Evolutionary conservation across 257 asterid genomes (phyloP).

Genomic region (Solanum bulbocastanum): DNA sequence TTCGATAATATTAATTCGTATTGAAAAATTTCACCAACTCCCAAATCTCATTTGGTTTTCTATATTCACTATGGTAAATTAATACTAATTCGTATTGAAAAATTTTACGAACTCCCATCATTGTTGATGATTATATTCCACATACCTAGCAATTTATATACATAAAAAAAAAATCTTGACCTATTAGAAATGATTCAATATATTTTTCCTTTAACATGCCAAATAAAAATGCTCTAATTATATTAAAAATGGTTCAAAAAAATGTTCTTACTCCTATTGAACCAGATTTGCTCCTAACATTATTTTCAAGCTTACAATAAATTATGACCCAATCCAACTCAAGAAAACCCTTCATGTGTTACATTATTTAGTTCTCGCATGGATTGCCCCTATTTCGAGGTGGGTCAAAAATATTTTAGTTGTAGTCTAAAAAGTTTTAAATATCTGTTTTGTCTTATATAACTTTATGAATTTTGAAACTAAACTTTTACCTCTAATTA

Average conservation of each 20-base stretch:
- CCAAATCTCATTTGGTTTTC: not conserved
- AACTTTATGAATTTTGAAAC: not conserved
- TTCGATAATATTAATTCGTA: not conserved
- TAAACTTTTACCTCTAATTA: not conserved
- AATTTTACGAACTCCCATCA: not conserved
- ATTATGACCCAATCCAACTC: not conserved
- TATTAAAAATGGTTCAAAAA: not conserved
- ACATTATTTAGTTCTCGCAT: not conserved
- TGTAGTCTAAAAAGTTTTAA: not conserved
- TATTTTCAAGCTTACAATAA: not conserved
- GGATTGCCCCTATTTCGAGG: not conserved
- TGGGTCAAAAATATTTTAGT: not conserved
- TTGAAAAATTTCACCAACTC: not conserved
- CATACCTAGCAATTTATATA: not conserved
- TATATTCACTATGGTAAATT: not conserved
- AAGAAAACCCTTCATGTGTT: not conserved
- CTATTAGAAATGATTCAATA: not conserved
- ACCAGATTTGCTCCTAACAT: not conserved
- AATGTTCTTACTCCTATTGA: not conserved
- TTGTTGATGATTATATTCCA: not conserved
- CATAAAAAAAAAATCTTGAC: not conserved
- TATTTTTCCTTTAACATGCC: fast-evolving
- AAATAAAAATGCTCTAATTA: not conserved
- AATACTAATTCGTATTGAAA: not conserved
- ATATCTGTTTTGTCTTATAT: too few species aligned